Conservation (phyloP, 148 eudicot species). For the Bassia scoparia region DNA sequence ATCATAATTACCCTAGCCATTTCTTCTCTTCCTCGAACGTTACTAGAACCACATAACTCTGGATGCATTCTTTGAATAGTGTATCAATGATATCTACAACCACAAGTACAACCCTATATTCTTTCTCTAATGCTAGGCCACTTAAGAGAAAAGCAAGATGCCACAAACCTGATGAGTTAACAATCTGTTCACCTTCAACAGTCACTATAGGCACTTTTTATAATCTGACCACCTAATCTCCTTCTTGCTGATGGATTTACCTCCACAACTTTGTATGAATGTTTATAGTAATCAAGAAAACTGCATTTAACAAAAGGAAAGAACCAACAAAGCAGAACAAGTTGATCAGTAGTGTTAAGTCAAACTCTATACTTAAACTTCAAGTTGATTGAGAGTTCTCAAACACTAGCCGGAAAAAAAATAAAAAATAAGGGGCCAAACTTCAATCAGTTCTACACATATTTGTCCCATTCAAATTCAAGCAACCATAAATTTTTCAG, state of each 20-base stretch:
- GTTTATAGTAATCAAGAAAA: conserved; percentile 82
- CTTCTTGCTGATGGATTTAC: conserved; percentile 91
- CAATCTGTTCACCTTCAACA: conserved; percentile 89
- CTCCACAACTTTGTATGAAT: conserved; percentile 96
- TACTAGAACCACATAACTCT: conserved; percentile 29
- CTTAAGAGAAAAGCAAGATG: neutral
- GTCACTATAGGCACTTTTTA: conserved; percentile 86
- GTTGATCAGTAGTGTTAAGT: neutral
- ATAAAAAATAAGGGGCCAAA: neutral
- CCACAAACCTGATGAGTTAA: conserved; percentile 78
- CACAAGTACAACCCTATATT: neutral
- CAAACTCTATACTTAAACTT: neutral
- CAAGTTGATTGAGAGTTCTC: neutral
- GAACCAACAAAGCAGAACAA: neutral
- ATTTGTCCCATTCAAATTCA: neutral
- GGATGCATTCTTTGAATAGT: conserved; percentile 47
- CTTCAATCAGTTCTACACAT: neutral
- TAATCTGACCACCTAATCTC: conserved; percentile 97
- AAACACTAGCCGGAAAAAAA: neutral
- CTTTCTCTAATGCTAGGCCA: neutral
- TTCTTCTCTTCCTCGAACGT: conserved; percentile 61
- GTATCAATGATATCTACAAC: conserved; percentile 67
- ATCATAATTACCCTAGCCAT: conserved; percentile 64
- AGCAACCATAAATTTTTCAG: neutral
- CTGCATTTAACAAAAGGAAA: conserved; percentile 33